phyloP scores from a whole-genome alignment of 352 stramenopile genomes.

The Pythium phragmitis region DNA sequence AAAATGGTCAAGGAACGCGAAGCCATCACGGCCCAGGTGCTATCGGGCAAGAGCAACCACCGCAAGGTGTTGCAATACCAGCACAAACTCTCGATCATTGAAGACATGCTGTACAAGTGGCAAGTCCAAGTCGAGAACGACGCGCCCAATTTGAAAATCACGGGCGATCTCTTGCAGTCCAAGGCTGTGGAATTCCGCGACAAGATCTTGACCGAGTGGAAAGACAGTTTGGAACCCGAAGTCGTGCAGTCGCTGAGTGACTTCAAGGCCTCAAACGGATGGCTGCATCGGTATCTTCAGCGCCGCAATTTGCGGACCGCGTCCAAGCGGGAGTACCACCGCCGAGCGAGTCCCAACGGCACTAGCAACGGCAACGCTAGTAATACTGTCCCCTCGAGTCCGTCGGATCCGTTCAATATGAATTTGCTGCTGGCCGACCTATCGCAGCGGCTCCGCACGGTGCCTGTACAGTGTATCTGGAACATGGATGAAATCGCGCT shows the following conservation, averaged over 20 bases:
- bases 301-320: slow-evolving; percentile 65
- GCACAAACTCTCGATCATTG: slow-evolving; percentile 82
- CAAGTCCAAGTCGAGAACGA: slow-evolving; percentile 78
- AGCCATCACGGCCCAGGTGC: slow-evolving; percentile 68
- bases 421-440: slow-evolving; percentile 41
- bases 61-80: slow-evolving; percentile 83
- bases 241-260: slow-evolving; percentile 77
- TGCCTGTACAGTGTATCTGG: slow-evolving; percentile 65
- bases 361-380: not conserved
- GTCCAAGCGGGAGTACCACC: slow-evolving; percentile 40
- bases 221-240: slow-evolving; percentile 62
- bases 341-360: slow-evolving; percentile 11
- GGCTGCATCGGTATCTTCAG: slow-evolving; percentile 78
- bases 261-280: slow-evolving; percentile 85
- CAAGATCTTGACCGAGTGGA: slow-evolving; percentile 76
- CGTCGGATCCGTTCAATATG: slow-evolving; percentile 24
- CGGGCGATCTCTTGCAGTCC: slow-evolving; percentile 68
- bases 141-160: slow-evolving; percentile 65
- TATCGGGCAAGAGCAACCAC: slow-evolving; percentile 64
- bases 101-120: slow-evolving; percentile 87
- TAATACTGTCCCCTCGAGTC: slow-evolving; percentile 4
- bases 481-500: slow-evolving; percentile 62
- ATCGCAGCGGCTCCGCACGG: slow-evolving; percentile 43
- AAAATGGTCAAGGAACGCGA: slow-evolving; percentile 87
- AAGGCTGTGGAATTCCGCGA: slow-evolving; percentile 84